phyloP scores from a whole-genome alignment of 257 asterid species.

The Eustoma russellianum region DNA sequence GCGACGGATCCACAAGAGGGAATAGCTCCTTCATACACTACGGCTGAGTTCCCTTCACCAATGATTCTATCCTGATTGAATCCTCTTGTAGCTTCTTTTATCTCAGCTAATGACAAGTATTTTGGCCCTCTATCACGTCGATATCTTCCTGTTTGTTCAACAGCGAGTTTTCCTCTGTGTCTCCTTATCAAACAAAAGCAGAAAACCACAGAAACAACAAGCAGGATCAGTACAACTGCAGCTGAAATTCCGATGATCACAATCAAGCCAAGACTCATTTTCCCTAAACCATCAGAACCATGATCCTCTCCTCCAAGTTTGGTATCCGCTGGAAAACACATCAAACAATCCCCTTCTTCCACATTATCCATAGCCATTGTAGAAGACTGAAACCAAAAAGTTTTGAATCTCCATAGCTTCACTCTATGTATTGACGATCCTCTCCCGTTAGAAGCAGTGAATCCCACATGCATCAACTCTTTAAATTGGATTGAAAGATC shows the following conservation, averaged over 20 bases:
- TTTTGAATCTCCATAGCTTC: conserved; percentile 48
- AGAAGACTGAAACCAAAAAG: conserved; percentile 27
- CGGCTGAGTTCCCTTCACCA: conserved; percentile 76
- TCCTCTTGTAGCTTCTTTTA: conserved; percentile 63
- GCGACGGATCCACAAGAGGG: conserved; percentile 61
- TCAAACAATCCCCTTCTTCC: conserved; percentile 39
- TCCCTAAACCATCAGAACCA: conserved; percentile 10
- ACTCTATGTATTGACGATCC: conserved; percentile 51
- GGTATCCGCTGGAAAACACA: conserved; percentile 35
- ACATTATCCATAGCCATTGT: conserved; percentile 22
- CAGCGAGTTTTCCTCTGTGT: conserved; percentile 9
- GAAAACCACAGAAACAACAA: conserved; percentile 7
- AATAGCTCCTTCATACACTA: conserved; percentile 62
- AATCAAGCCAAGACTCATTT: conserved; percentile 12
- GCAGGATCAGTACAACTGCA: conserved; percentile 15
- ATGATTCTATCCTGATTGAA: conserved; percentile 52
- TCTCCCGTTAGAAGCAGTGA: conserved; percentile 53
- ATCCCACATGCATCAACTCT: conserved; percentile 69
- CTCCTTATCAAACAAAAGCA: conserved; percentile 14
- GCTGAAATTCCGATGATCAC: conserved; percentile 21
- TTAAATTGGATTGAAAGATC: conserved; percentile 47
- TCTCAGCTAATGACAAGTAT: conserved; percentile 51
- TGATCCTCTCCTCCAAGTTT: conserved; percentile 9
- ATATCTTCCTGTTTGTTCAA: conserved; percentile 19
- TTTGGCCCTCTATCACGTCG: conserved; percentile 41